phyloP scores from a whole-genome alignment of 1,284 basidiomycete genomes.

The Afroboletus lepidellus region DNA sequence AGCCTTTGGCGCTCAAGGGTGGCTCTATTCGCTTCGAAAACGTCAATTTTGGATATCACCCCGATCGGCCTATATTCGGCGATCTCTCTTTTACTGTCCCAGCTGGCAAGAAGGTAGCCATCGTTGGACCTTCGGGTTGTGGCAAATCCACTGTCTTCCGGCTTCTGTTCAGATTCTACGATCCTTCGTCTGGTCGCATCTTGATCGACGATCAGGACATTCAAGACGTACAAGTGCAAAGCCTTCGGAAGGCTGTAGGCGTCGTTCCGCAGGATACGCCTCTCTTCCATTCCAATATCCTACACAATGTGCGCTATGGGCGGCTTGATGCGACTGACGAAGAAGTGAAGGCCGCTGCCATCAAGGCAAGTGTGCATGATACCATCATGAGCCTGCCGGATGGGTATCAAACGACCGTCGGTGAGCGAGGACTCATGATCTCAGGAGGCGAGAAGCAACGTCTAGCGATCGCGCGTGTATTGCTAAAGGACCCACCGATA shows the following conservation, averaged over 20 bases:
- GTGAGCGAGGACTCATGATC: conserved; percentile 96
- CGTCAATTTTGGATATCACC: conserved; percentile 89
- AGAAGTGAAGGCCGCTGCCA: conserved; percentile 82
- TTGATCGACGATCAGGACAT: conserved; percentile 88
- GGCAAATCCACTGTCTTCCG: conserved; percentile 98
- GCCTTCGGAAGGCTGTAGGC: conserved; percentile 77
- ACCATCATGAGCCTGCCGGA: conserved; percentile 82
- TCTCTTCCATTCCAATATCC: conserved; percentile 91
- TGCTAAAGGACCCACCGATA: conserved; percentile 93
- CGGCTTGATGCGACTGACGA: conserved; percentile 86
- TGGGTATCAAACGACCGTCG: conserved; percentile 88
- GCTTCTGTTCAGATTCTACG: conserved; percentile 93
- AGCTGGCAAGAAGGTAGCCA: conserved; percentile 92
- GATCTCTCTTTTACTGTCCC: conserved; percentile 91
- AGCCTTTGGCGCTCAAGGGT: conserved; percentile 69
- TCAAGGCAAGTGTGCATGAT: conserved; percentile 85
- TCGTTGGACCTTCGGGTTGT: conserved; percentile 95
- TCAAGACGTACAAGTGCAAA: conserved; percentile 68
- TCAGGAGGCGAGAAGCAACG: conserved; percentile 98
- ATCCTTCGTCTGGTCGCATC: conserved; percentile 79
- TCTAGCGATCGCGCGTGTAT: conserved; percentile 87
- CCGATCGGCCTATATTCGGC: conserved; percentile 86
- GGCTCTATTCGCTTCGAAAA: conserved; percentile 94
- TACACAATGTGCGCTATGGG: conserved; percentile 95
- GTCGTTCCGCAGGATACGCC: conserved; percentile 99